Evolutionary conservation across 495 filamentous ascomycete species (phyloP), one percentile per base, ranked within the genome.

Genomic region (Talaromyces trachyspermus): DNA sequence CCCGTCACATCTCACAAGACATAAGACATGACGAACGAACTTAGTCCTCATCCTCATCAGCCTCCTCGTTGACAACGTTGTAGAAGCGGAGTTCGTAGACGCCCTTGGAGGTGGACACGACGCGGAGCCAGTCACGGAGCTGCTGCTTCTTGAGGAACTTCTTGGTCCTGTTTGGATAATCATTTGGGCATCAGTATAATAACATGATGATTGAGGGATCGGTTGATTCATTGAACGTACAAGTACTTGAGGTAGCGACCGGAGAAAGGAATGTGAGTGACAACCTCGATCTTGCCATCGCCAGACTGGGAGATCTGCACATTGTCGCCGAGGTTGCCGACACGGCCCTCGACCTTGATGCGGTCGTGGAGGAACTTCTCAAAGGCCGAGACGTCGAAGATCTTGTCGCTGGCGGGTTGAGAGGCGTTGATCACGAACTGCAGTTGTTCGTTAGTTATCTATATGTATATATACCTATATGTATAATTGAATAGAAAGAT

Each of bases 111-210:
- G 89, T 96, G 48, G 89, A 89, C 65, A 98, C 94, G 55, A 98
- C 92, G 57, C 92, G 89, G 64, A 98, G 84, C 94, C 94, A 98
- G 78, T 98, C 92, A 74, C 92, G 86, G 69, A 98, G 84, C 77
- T 96, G 90, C 80, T 95, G 88, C 85, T 98, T 98, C 87, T 98
- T 98, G 70, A 98, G 86, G 84, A 94, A 98, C 79, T 97, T 98
- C 87, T 98, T 98, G 68, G 92, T 98, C 70, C 90, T 95, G 56
- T 55, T n/a, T n/a, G n/a, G n/a, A n/a, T n/a, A n/a, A n/a, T n/a
- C n/a, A n/a, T n/a, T n/a, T n/a, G n/a, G n/a, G n/a, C n/a, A n/a
- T n/a, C n/a, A n/a, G n/a, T n/a, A n/a, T n/a, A n/a, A n/a, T n/a
- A n/a, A n/a, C n/a, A n/a, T n/a, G n/a, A n/a, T n/a, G n/a, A n/a